Conservation (phyloP, 2,329 filamentous ascomycete species). For the Colletotrichum gloeosporioides region DNA sequence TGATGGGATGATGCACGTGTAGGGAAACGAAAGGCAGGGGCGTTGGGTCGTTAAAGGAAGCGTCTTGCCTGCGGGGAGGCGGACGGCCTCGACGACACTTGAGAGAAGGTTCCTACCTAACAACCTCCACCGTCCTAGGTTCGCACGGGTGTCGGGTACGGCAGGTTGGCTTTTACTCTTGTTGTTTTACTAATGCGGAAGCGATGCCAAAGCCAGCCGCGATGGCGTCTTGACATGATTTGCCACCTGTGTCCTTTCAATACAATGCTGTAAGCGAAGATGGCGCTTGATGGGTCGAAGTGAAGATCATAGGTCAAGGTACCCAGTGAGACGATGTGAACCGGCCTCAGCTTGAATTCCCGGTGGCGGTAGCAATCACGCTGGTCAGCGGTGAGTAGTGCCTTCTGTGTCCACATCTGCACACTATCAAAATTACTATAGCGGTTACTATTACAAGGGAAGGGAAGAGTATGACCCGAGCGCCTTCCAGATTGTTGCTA, state of each 20-base stretch:
- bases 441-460: no score
- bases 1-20: not conserved
- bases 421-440: no score
- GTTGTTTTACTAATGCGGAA: slow-evolving; percentile 11
- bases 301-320: not conserved
- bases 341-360: not conserved
- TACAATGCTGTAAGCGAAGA: not conserved
- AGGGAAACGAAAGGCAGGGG: not conserved
- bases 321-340: not conserved
- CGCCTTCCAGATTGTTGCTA: not conserved
- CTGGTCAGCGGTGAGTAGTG: not conserved
- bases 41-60: not conserved
- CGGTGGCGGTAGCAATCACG: not conserved
- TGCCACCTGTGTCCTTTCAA: not conserved
- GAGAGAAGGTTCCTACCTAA: slow-evolving; percentile 12
- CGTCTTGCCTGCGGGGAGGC: not conserved
- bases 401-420: no score
- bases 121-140: not conserved
- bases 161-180: slow-evolving; percentile 1
- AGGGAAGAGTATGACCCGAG: not conserved
- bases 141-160: not conserved
- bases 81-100: slow-evolving; percentile 4
- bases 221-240: not conserved
- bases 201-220: slow-evolving; percentile 4
- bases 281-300: not conserved